phyloP scores from a whole-genome alignment of 805 yeast genomes.

The Sugiyamaella marilandica region DNA sequence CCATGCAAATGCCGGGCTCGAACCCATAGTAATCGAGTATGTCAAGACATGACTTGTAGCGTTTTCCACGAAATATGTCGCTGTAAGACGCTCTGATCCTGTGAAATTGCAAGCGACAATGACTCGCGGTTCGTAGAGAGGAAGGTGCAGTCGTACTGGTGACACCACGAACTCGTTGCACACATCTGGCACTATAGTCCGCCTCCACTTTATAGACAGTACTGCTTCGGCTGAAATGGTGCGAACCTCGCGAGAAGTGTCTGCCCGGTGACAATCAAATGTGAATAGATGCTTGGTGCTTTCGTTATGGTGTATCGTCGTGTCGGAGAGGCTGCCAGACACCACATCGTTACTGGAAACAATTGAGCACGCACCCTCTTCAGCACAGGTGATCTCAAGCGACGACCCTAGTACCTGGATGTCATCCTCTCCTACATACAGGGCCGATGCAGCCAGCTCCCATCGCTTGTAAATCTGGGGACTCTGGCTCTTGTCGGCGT shows the following conservation, averaged over 20 bases:
- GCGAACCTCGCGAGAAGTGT: constrained; percentile 18
- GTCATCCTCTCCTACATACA: constrained; percentile 22
- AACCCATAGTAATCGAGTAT: constrained; percentile 47
- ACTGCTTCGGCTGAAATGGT: constrained; percentile 26
- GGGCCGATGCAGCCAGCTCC: constrained; percentile 31
- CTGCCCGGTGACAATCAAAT: constrained; percentile 19
- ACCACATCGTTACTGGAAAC: constrained; percentile 4
- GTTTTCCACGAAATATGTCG: constrained; percentile 56
- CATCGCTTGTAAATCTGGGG: constrained; percentile 34
- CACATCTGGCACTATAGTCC: constrained; percentile 9
- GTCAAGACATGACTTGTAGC: constrained; percentile 68
- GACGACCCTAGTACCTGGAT: constrained; percentile 22
- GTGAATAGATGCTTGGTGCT: constrained; percentile 12
- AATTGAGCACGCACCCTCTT: constrained; percentile 18
- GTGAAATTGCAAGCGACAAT: constrained; percentile 25
- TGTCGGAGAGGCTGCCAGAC: neutral
- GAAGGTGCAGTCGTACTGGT: constrained; percentile 51
- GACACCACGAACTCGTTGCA: constrained; percentile 23
- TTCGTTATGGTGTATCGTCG: constrained; percentile 17
- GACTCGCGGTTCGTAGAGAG: constrained; percentile 67
- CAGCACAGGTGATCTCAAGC: constrained; percentile 20
- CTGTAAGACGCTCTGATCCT: neutral
- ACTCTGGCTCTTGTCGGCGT: constrained; percentile 14
- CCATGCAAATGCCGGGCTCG: constrained; percentile 37
- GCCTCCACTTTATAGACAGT: constrained; percentile 31